Evolutionary conservation across 2,329 filamentous ascomycete species (phyloP).

Genomic region (Colletotrichum endophyticum): DNA sequence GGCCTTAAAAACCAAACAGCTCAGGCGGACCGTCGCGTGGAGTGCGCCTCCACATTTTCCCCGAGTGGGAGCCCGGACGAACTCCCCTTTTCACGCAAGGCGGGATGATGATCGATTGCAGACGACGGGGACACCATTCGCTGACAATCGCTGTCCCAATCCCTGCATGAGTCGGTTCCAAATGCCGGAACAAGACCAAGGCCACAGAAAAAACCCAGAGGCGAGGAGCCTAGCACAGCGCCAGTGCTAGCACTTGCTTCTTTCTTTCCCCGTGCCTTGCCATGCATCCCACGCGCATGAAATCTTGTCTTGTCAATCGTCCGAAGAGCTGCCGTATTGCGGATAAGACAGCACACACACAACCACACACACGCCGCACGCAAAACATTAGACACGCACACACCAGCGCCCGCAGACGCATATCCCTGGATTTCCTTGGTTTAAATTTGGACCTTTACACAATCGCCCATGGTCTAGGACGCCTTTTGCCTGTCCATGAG

Average conservation of each 20-base stretch:
- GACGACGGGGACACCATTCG: not conserved
- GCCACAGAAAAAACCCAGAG: not conserved
- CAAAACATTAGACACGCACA: not conserved
- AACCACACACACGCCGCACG: not conserved
- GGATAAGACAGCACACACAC: not conserved
- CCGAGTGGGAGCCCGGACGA: constrained; percentile 20
- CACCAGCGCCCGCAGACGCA: not conserved
- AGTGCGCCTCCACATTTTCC: constrained; percentile 20
- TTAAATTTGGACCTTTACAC: not conserved
- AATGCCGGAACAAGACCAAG: constrained; percentile 6
- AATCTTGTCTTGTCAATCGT: constrained; percentile 11
- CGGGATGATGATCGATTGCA: constrained; percentile 19
- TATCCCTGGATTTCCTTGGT: not conserved
- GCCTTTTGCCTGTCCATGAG: not conserved
- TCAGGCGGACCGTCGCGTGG: constrained; percentile 16
- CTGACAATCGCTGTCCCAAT: constrained; percentile 5
- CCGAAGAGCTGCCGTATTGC: constrained; percentile 14
- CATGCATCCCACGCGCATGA: not conserved
- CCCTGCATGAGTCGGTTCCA: constrained; percentile 12
- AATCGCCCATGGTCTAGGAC: not conserved
- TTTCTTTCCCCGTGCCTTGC: not conserved
- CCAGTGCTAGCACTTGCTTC: not conserved
- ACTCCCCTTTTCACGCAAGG: constrained; percentile 19
- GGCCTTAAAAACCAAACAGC: not conserved
- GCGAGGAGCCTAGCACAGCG: not conserved